Base-by-base conservation (phyloP, 345 rosid genomes). In the Nephelium lappaceum region DNA sequence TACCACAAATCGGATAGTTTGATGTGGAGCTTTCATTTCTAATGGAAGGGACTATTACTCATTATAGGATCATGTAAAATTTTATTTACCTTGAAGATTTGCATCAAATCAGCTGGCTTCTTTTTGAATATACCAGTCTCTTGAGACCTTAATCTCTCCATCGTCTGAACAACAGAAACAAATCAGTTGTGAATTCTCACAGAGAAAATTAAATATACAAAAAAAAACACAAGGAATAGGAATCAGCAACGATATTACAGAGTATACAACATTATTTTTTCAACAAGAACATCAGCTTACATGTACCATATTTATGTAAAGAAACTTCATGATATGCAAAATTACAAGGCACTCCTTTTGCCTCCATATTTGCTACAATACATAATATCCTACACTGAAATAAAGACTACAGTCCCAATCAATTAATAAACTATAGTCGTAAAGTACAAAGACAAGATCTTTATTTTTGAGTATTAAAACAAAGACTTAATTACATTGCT, bases 71-170 rank as follows among this genome's bases (percentile, higher is more conserved):
- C 39, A 77, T 55, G 80, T 71, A 61, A 55, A 85, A 55, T 10
- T 15, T 62, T 5, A 69, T 78, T 81, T 89, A 96, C 99, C 97
- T 93, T 85, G 86, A 96, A 93, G 24, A 96, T 94, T 86, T 94
- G 99, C 95, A 96, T 93, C 21, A 94, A 81, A 85, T 96, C 98
- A 38, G 92, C 83, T 38, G 99, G 99, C 84, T 91, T 96, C 87
- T 84, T 91, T 86, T 82, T 96, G 82, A 96, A 96, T 69, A 90
- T 85, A 78, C 98, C 91, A 81, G 89, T 86, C 87, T 96, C 99
- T 14, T 89, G 85, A 80, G 86, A 87, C 81, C 99, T 93, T 85
- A 94, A 84, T 82, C 98, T 90, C 86, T 96, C 99, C 99, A 96
- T 96, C 67, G 95, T 91, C 99, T 96, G 92, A 75, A 83, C 85